A percentile compares a stretch with the other conserved stretches of the same genome.
Conservation (phyloP, 352 stramenopile genomes). For the Pythium rishiriense region DNA sequence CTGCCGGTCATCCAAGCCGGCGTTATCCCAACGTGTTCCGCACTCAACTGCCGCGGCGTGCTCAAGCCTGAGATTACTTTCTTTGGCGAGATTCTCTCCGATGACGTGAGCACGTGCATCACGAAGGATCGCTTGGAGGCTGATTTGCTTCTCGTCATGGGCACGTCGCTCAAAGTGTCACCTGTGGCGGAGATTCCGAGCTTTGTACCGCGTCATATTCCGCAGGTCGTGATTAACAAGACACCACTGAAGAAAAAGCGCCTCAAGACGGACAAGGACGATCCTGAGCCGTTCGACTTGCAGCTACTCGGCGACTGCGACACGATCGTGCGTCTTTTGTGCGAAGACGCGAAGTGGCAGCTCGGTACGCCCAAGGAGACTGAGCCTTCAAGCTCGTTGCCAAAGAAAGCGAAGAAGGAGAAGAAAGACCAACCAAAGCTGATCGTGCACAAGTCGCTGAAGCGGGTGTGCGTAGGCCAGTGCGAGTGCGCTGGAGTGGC, state of each 20-base stretch:
- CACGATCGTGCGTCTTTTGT: slow-evolving; percentile 70
- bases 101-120: slow-evolving; percentile 84
- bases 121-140: slow-evolving; percentile 75
- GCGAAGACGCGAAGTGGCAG: slow-evolving; percentile 52
- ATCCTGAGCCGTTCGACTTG: slow-evolving; percentile 75
- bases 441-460: slow-evolving; percentile 32
- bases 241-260: slow-evolving; percentile 83
- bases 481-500: slow-evolving; percentile 54
- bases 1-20: slow-evolving; percentile 78
- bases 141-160: slow-evolving; percentile 97
- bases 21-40: slow-evolving; percentile 67
- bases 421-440: slow-evolving; percentile 18
- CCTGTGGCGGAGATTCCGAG: slow-evolving; percentile 92
- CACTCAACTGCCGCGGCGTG: slow-evolving; percentile 86
- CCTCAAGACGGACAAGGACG: slow-evolving; percentile 36
- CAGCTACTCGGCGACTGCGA: slow-evolving; percentile 83
- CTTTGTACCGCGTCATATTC: slow-evolving; percentile 79
- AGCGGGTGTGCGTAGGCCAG: slow-evolving; percentile 43
- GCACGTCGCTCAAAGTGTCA: slow-evolving; percentile 96
- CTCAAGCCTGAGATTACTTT: slow-evolving; percentile 98
- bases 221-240: slow-evolving; percentile 91
- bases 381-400: neutral
- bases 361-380: slow-evolving; percentile 8
- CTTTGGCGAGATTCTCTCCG: slow-evolving; percentile 93
- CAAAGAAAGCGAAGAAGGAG: slow-evolving; percentile 14